Percentiles rank a stretch among this genome's conserved stretches.
phyloP scores from a whole-genome alignment of 371 early-diverging fungal species.

The Saksenaea vasiformis region DNA sequence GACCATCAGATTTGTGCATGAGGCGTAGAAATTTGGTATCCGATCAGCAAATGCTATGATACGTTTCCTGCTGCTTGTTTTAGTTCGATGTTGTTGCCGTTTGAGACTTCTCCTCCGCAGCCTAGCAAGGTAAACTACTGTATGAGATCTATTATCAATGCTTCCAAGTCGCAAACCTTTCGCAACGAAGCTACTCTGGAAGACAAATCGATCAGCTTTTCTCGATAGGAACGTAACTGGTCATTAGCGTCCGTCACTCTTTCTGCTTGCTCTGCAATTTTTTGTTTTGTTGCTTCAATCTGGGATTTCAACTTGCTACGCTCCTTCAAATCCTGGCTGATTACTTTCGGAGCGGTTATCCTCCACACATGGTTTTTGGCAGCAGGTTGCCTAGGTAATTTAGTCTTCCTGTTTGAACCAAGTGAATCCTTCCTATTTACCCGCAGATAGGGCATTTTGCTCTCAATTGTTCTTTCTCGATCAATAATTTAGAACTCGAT shows the following conservation, averaged over 20 bases:
- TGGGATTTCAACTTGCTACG: neutral
- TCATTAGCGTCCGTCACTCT: constrained; percentile 28
- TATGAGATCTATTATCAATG: neutral
- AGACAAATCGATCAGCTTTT: neutral
- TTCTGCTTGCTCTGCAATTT: neutral
- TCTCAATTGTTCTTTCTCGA: neutral
- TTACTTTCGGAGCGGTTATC: neutral
- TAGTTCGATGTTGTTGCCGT: no score
- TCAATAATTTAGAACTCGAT: neutral
- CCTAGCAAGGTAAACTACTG: neutral
- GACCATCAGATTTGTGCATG: no score
- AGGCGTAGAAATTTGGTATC: no score
- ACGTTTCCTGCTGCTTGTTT: no score
- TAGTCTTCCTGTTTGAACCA: neutral
- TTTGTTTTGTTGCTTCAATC: neutral
- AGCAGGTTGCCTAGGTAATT: neutral
- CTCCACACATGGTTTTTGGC: neutral
- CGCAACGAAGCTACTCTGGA: neutral
- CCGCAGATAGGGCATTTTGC: neutral
- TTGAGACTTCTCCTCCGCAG: neutral
- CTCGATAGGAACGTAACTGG: constrained; percentile 45
- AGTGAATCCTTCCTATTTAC: constrained; percentile 18
- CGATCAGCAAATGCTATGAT: no score
- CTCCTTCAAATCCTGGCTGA: neutral
- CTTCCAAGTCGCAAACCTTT: neutral